A percentile compares a stretch with the other conserved stretches of the same genome.
phyloP scores from a whole-genome alignment of 768 basidiomycete species.

The Trametes elegans region DNA sequence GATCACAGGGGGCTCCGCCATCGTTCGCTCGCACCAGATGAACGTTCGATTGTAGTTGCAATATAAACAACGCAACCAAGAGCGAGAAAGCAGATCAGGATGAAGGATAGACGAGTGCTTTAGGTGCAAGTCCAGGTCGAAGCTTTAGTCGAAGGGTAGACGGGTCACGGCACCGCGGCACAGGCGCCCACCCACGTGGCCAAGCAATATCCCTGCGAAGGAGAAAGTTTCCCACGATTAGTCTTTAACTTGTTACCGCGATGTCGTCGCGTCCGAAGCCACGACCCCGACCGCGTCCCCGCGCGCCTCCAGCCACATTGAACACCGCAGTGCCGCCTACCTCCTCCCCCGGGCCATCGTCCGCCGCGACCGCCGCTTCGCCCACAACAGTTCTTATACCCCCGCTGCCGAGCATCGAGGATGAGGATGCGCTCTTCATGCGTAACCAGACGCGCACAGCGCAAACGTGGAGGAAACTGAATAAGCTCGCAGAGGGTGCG shows the following conservation, averaged over 20 bases:
- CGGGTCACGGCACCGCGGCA: no score
- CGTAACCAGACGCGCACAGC: constrained; percentile 58
- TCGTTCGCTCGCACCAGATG: background rate
- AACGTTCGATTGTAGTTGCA: background rate
- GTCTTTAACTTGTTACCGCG: constrained; percentile 27
- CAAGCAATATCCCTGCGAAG: constrained; percentile 11
- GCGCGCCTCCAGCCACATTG: constrained; percentile 13
- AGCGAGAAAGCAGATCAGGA: background rate
- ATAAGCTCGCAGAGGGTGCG: constrained; percentile 56
- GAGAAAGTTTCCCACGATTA: constrained; percentile 25
- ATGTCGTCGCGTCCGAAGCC: constrained; percentile 35
- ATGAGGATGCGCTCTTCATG: constrained; percentile 71
- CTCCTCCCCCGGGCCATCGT: constrained; percentile 16
- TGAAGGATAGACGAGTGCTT: no score
- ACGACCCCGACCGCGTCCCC: constrained; percentile 44
- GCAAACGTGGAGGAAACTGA: constrained; percentile 58
- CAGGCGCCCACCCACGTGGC: constrained; percentile 15
- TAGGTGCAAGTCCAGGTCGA: background rate
- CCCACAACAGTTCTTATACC: constrained; percentile 6
- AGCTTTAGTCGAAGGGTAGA: no score
- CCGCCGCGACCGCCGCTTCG: constrained; percentile 6
- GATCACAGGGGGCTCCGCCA: constrained; percentile 34
- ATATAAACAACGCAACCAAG: background rate
- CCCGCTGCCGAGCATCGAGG: constrained; percentile 31
- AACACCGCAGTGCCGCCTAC: constrained; percentile 11